Conservation (phyloP, 164 flowering plant genomes). For the Vitis rupestris region DNA sequence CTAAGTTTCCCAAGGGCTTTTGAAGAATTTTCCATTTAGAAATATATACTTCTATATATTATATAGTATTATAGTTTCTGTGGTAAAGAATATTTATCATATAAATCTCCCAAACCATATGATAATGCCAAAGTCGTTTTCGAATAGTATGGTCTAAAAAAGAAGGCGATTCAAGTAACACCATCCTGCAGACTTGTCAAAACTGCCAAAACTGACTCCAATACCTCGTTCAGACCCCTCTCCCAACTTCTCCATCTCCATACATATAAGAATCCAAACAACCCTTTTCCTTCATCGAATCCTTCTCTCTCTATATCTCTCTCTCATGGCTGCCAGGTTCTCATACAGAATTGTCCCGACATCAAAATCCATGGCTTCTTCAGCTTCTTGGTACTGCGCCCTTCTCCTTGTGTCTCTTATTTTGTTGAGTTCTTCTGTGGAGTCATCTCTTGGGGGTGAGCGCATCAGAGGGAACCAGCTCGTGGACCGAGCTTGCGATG, state of each 20-base stretch:
- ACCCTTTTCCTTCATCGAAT: background rate
- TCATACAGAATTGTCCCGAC: background rate
- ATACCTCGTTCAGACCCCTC: constrained; percentile 3
- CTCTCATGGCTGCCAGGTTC: constrained; percentile 2
- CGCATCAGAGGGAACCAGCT: constrained; percentile 3
- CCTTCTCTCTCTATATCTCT: background rate
- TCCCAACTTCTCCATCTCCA: background rate
- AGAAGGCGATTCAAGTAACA: constrained; percentile 9
- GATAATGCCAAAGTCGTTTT: no score
- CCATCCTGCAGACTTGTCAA: background rate
- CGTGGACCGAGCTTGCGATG: constrained; percentile 19
- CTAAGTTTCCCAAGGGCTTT: no score
- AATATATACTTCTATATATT: no score
- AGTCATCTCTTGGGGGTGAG: background rate
- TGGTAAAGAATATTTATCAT: no score
- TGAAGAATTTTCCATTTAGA: no score
- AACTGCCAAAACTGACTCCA: constrained; percentile 13
- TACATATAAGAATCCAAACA: background rate
- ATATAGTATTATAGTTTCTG: no score
- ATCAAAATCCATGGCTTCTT: constrained; percentile 5
- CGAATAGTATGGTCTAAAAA: background rate
- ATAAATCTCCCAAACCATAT: no score
- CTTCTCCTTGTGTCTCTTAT: constrained; percentile 8
- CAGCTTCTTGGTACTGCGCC: constrained; percentile 17
- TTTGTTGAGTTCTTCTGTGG: constrained; percentile 6